Evolutionary conservation across 305 asterid genomes (phyloP), one percentile per base, ranked within the genome.

Genomic region (Caryopteris hybrid): DNA sequence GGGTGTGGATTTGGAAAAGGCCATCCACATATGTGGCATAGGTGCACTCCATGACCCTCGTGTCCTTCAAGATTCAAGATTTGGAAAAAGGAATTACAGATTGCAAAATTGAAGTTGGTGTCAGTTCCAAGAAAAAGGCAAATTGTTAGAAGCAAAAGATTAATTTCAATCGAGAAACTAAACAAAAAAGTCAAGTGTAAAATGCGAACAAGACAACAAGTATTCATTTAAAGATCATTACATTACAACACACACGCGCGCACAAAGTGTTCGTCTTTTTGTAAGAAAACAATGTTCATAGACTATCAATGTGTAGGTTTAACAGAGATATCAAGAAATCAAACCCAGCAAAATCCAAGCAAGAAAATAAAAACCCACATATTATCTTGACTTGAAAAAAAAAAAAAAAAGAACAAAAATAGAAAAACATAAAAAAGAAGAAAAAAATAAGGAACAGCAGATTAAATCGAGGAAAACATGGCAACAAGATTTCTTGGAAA

Each of bases 1-100:
- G 98, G 98, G 33, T 93, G 95, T 54, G 85, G 83, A 10, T 93
- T 93, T 46, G 98, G 94, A 57, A 85, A 93, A 14, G 98, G 96
- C 98, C 98, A 93, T 38, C 95, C 92, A 83, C 98, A 93, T 81
- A 83, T 84, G 79, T 56, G 83, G 81, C 98, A 93, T 16, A 79
- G 18, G 77, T 88, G 73, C 65, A 82, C 79, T 38, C 78, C 91
- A 13, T 79, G 86, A 61, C 59, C 75, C 54, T 78, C 92, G 62
- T 76, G 86, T 73, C 85, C 98, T 93, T 81, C 72, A 67, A 82
- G 55, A 73, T 72, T 67, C 67, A 58, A 64, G 4, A n/a, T n/a
- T n/a, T n/a, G n/a, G n/a, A n/a, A n/a, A n/a, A n/a, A n/a, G 16
- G 38, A 39, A 66, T 11, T 3, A 21, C 9, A 17, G 3, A 36